These are phyloP conservation scores for Fusarium sp. DNA, from an alignment of 2,329 filamentous ascomycete species.

Conservation along the genomic window DNA sequence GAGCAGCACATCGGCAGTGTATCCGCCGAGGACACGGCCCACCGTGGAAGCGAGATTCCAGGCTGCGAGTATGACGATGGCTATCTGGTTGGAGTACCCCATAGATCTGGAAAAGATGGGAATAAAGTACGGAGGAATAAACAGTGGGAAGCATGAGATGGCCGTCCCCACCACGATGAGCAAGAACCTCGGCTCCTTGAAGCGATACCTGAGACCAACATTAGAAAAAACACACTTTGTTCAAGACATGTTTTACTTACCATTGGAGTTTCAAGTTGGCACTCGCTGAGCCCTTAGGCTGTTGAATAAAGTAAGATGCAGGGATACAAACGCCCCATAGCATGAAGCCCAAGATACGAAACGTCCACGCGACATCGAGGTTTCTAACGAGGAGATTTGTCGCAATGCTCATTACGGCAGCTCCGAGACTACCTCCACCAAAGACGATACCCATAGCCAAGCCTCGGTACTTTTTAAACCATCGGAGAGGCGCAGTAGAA, in stretches of 20 bases:
- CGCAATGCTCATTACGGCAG: conserved; percentile 43
- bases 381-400: conserved; percentile 37
- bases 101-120: conserved; percentile 40
- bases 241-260: conserved; percentile 10
- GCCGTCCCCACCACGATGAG: conserved; percentile 38
- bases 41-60: conserved; percentile 46
- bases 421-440: conserved; percentile 43
- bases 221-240: background rate
- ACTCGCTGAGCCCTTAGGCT: conserved; percentile 18
- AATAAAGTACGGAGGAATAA: conserved; percentile 42
- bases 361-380: conserved; percentile 42
- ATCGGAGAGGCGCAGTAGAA: conserved; percentile 36
- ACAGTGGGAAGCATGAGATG: conserved; percentile 40
- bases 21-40: conserved; percentile 40
- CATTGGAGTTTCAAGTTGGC: conserved; percentile 38
- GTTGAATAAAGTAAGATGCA: conserved; percentile 41
- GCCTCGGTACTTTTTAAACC: conserved; percentile 43
- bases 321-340: conserved; percentile 45
- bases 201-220: conserved; percentile 36
- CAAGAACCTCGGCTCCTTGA: conserved; percentile 40
- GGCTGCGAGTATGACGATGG: conserved; percentile 36
- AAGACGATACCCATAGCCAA: conserved; percentile 45
- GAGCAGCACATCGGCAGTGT: conserved; percentile 37
- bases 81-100: conserved; percentile 39
- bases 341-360: conserved; percentile 41